Conservation (phyloP, 2,329 filamentous ascomycete genomes). For the Niveomyces coronatus region DNA sequence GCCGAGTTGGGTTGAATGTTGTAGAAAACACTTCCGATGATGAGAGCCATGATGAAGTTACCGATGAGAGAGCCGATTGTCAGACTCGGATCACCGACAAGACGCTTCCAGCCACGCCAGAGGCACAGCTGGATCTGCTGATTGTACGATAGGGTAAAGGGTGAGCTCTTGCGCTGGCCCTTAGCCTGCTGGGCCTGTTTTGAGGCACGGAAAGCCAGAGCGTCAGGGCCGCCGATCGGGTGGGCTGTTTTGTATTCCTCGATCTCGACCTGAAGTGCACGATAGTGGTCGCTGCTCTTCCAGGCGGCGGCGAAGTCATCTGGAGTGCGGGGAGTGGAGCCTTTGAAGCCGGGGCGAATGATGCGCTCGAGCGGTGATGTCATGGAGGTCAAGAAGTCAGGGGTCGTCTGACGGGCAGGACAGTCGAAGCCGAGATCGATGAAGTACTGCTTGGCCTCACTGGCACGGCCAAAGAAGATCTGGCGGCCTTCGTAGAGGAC, state of each 20-base stretch:
- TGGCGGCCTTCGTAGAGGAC: constrained; percentile 52
- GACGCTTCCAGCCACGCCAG: constrained; percentile 67
- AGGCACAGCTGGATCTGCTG: constrained; percentile 74
- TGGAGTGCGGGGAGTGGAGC: constrained; percentile 45
- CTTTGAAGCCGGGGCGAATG: constrained; percentile 45
- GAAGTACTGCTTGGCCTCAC: constrained; percentile 54
- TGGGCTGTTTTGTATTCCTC: constrained; percentile 43
- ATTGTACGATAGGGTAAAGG: constrained; percentile 68
- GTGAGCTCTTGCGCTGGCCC: constrained; percentile 55
- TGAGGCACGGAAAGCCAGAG: constrained; percentile 44
- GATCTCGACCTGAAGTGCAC: constrained; percentile 42
- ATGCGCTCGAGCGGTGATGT: constrained; percentile 48
- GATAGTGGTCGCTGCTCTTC: constrained; percentile 44
- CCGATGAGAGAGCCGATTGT: constrained; percentile 58
- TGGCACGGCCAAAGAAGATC: constrained; percentile 52
- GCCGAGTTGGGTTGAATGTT: constrained; percentile 54
- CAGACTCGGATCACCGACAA: constrained; percentile 66
- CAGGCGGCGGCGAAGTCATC: constrained; percentile 51
- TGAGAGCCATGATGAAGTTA: constrained; percentile 66
- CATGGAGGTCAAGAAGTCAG: constrained; percentile 64
- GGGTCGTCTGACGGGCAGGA: constrained; percentile 55
- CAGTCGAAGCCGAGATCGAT: constrained; percentile 57
- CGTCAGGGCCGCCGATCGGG: constrained; percentile 45
- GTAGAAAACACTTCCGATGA: constrained; percentile 74
- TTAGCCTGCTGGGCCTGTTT: constrained; percentile 46